These are phyloP conservation scores for Pichia sporocuriosa DNA, from an alignment of 805 yeast genomes.

Conservation along the genomic window DNA sequence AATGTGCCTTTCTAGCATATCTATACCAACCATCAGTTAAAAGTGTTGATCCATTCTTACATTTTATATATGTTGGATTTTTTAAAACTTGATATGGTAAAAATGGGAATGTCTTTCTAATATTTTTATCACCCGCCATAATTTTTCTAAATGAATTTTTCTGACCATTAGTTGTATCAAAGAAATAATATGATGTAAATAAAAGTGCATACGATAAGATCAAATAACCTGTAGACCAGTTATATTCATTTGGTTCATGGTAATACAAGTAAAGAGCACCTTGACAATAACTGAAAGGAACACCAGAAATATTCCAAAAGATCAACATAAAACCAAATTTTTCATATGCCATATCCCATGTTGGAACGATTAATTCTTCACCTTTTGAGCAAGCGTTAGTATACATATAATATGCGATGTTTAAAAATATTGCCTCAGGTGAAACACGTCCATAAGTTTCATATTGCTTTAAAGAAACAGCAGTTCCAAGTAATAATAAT, in stretches of 20 bases:
- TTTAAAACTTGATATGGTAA: conserved; percentile 77
- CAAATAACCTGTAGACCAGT: conserved; percentile 61
- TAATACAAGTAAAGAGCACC: conserved; percentile 77
- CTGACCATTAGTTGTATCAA: conserved; percentile 92
- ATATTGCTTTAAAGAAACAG: conserved; percentile 70
- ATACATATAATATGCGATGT: conserved; percentile 87
- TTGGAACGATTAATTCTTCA: conserved; percentile 93
- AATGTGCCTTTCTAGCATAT: conserved; percentile 89
- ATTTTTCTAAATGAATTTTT: conserved; percentile 85
- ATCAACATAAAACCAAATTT: conserved; percentile 98
- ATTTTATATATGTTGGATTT: conserved; percentile 78
- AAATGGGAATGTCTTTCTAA: conserved; percentile 89
- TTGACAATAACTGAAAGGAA: conserved; percentile 96
- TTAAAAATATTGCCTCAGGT: conserved; percentile 64
- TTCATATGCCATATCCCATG: conserved; percentile 99
- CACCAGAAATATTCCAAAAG: conserved; percentile 99
- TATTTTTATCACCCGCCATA: conserved; percentile 68
- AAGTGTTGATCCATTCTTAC: conserved; percentile 77
- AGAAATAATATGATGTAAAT: conserved; percentile 76
- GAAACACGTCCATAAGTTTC: conserved; percentile 76
- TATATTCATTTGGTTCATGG: conserved; percentile 80
- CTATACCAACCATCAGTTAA: conserved; percentile 93
- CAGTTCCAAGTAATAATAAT: conserved; percentile 66
- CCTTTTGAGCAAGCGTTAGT: conserved; percentile 98
- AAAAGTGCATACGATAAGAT: conserved; percentile 48